Percentiles rank a stretch among this genome's conserved stretches.
Conservation (phyloP, 1,284 basidiomycete genomes). For the Pascua guehoae region DNA sequence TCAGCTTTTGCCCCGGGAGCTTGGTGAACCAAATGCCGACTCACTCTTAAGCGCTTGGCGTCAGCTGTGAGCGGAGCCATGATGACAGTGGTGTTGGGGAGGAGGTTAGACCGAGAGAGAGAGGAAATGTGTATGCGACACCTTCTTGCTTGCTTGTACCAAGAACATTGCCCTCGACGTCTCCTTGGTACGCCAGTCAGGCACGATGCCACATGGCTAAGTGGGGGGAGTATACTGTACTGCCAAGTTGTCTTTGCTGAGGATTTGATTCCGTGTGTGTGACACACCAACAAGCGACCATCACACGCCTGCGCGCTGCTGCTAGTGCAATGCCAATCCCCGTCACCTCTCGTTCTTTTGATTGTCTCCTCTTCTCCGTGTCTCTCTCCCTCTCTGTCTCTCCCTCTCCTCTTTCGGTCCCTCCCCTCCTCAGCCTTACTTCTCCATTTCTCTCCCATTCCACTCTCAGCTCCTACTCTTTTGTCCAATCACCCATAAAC, state of each 20-base stretch:
- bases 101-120: neutral
- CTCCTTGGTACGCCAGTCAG: neutral
- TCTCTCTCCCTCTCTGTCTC: too few species aligned
- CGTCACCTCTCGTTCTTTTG: too few species aligned
- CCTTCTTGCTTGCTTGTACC: neutral
- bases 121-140: neutral
- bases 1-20: neutral
- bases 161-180: neutral
- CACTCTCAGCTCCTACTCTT: too few species aligned
- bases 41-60: constrained; percentile 40
- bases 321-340: too few species aligned
- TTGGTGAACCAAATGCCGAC: neutral
- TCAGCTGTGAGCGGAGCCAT: constrained; percentile 34
- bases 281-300: too few species aligned
- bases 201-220: neutral
- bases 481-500: too few species aligned
- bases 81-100: neutral
- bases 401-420: too few species aligned
- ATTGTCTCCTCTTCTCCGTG: too few species aligned
- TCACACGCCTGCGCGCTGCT: too few species aligned
- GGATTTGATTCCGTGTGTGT: neutral
- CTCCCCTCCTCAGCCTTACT: too few species aligned
- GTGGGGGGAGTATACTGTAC: neutral
- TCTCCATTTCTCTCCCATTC: too few species aligned
- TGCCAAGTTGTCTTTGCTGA: neutral